phyloP scores from a whole-genome alignment of 352 stramenopile species.

The Blastocystis sp. region DNA sequence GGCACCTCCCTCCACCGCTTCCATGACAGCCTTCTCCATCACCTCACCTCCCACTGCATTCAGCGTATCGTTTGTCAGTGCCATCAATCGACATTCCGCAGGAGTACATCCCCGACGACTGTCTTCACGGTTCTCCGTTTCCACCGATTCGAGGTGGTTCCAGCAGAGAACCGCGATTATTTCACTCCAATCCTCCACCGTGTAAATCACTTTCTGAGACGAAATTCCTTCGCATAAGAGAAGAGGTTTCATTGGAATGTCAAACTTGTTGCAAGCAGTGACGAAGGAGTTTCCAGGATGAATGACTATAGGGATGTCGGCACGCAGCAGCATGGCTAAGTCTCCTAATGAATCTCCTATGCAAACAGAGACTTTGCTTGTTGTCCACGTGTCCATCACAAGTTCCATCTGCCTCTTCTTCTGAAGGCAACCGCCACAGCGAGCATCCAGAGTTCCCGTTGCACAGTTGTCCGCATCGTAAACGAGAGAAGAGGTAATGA shows the following conservation, averaged over 20 bases:
- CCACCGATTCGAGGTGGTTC: background rate
- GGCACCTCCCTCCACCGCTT: slow-evolving; percentile 4
- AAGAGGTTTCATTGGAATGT: background rate
- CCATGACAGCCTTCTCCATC: slow-evolving; percentile 16
- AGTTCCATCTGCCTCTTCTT: background rate
- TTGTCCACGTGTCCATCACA: background rate
- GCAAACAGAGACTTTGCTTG: background rate
- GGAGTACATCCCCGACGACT: background rate
- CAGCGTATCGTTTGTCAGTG: slow-evolving; percentile 50
- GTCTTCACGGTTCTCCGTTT: no score
- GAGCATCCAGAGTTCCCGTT: background rate
- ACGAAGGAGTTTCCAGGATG: background rate
- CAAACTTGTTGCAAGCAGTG: background rate
- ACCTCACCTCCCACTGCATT: slow-evolving; percentile 28
- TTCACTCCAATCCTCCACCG: background rate
- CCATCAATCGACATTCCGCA: slow-evolving; percentile 40
- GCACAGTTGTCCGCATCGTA: background rate
- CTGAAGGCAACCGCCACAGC: background rate
- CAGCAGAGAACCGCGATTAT: slow-evolving; percentile 9
- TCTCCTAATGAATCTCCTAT: slow-evolving; percentile 20
- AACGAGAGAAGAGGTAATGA: background rate
- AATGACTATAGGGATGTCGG: background rate
- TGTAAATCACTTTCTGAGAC: background rate
- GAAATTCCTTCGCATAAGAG: background rate
- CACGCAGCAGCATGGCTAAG: background rate